Percentiles rank a stretch among this genome's conserved stretches.
Evolutionary conservation across 2,329 filamentous ascomycete species (phyloP).

Genomic region (Pseudogymnoascus sp.): DNA sequence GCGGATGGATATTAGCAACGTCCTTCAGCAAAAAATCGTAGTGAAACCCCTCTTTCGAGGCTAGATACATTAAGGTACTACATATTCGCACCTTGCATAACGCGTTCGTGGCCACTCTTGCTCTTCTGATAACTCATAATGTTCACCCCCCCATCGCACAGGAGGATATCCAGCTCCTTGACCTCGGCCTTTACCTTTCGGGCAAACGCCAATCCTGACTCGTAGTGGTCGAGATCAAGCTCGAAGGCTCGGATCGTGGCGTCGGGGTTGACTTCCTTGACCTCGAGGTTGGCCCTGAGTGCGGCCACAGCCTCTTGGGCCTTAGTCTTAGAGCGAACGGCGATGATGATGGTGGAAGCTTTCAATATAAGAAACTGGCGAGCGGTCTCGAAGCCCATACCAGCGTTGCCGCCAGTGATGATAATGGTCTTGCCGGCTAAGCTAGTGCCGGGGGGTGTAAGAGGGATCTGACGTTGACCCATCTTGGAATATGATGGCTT

Average conservation of each 20-base stretch:
- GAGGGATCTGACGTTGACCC: neutral
- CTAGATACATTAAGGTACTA: neutral
- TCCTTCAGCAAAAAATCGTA: neutral
- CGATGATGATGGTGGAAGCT: conserved; percentile 38
- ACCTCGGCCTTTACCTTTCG: conserved; percentile 28
- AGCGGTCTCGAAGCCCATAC: conserved; percentile 37
- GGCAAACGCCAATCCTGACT: conserved; percentile 36
- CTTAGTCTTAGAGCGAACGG: conserved; percentile 35
- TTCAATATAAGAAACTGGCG: conserved; percentile 32
- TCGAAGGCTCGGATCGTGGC: conserved; percentile 39
- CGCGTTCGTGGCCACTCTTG: conserved; percentile 10
- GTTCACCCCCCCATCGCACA: conserved; percentile 37
- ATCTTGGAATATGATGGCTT: neutral
- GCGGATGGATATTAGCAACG: neutral
- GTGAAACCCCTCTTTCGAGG: neutral
- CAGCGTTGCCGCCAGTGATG: conserved; percentile 40
- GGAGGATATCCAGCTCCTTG: conserved; percentile 33
- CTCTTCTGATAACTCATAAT: conserved; percentile 10
- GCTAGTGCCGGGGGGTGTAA: conserved; percentile 3
- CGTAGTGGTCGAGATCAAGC: conserved; percentile 39
- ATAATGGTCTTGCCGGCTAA: conserved; percentile 35
- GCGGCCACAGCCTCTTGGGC: conserved; percentile 34
- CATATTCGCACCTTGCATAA: neutral
- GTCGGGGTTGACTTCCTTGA: conserved; percentile 22
- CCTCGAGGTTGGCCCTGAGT: conserved; percentile 21